Evolutionary conservation across 306 rosid species (phyloP).

Genomic region (Medicago lupulina): DNA sequence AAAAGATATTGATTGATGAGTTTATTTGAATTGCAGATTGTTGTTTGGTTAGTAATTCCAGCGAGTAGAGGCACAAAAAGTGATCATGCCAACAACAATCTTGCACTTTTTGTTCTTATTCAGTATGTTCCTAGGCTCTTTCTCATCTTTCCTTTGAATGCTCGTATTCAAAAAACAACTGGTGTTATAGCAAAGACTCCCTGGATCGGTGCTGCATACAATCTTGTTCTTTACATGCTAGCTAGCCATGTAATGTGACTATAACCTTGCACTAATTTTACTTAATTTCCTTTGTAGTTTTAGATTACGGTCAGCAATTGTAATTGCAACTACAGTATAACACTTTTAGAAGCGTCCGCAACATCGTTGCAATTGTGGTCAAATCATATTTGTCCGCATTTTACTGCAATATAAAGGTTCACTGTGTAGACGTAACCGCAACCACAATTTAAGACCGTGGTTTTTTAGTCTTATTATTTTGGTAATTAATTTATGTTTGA

Average conservation of each 20-base stretch:
- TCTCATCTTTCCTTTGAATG: slow-evolving; percentile 84
- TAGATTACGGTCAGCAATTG: not conserved
- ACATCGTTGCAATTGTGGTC: not conserved
- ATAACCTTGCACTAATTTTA: not conserved
- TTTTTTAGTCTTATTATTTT: not conserved
- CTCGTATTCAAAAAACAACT: slow-evolving; percentile 71
- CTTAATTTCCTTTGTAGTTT: not conserved
- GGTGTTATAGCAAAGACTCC: slow-evolving; percentile 87
- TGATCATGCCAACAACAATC: slow-evolving; percentile 80
- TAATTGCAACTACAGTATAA: not conserved
- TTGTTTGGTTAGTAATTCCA: slow-evolving; percentile 84
- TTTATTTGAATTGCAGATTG: slow-evolving; percentile 58
- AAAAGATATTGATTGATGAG: not conserved
- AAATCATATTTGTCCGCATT: not conserved
- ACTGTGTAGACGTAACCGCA: not conserved
- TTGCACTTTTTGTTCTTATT: slow-evolving; percentile 77
- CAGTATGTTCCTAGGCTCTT: slow-evolving; percentile 84
- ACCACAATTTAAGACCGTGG: not conserved
- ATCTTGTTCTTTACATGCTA: slow-evolving; percentile 81
- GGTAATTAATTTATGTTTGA: slow-evolving; percentile 4
- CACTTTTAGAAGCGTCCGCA: not conserved
- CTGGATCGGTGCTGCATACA: slow-evolving; percentile 95
- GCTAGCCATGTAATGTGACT: slow-evolving; percentile 76
- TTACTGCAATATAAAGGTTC: not conserved
- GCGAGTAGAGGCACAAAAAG: slow-evolving; percentile 50